phyloP scores from a whole-genome alignment of 148 eudicot genomes.

The Polygonum maritimum region DNA sequence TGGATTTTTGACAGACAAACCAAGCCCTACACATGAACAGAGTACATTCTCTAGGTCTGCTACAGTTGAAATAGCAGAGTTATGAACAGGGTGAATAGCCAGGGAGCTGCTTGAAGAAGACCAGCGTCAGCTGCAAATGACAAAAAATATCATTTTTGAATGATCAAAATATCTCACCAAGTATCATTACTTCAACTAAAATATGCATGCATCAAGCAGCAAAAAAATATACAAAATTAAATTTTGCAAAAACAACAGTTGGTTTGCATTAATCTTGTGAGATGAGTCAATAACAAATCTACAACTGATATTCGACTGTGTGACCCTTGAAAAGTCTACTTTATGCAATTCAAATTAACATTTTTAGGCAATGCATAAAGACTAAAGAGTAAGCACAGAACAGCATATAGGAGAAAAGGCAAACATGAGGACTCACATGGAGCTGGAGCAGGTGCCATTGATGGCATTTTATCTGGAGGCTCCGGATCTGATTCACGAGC shows the following conservation, averaged over 20 bases:
- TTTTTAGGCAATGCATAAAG: neutral
- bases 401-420: neutral
- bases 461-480: constrained; percentile 43
- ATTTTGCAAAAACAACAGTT: neutral
- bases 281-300: neutral
- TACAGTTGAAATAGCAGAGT: constrained; percentile 31
- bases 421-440: constrained; percentile 54
- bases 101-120: constrained; percentile 19
- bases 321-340: neutral
- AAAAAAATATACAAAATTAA: neutral
- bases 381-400: neutral
- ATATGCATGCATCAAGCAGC: neutral
- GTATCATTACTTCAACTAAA: neutral
- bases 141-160: neutral
- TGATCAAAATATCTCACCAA: neutral
- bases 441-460: constrained; percentile 43
- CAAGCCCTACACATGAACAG: constrained; percentile 24
- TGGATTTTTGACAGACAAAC: constrained; percentile 18
- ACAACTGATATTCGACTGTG: neutral
- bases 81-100: constrained; percentile 37
- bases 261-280: neutral
- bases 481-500: constrained; percentile 32
- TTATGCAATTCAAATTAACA: neutral
- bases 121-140: constrained; percentile 56
- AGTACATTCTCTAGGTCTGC: constrained; percentile 22